Base-by-base conservation (phyloP, 805 yeast species). In the Metschnikowia matae region DNA sequence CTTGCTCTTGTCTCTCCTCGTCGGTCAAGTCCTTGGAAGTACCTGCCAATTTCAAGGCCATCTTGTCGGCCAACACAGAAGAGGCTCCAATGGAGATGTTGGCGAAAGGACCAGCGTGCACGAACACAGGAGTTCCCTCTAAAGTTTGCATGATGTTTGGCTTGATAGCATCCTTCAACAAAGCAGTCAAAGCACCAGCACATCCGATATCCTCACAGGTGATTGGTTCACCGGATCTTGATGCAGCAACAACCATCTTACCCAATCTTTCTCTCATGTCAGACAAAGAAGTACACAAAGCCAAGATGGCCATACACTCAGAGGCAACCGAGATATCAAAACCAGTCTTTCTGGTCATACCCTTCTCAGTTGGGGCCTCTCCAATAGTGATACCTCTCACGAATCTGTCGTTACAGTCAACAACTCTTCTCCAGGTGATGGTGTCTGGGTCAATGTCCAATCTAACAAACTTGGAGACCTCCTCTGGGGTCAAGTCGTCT, bases 31-130 rank as follows among this genome's bases (percentile, higher is more conserved):
- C 72, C n/a, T 79, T 66, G 14, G 79, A 74, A 31, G 83, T 78
- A 68, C 92, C 92, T 40, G 87, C 86, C 54, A 87, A 73, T 67
- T 86, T 86, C 71, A 87, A 74, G n/a, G 91, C 91, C 71, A 87
- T 71, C 65, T 82, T 83, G 67, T 87, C 95, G 52, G 94, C 92
- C 63, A 87, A 76, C 44, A 87, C 86, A 33, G 92, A 86, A 36
- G 89, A 83, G 7, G 95, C 92, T 65, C 95, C 95, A 62, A 87
- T 87, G 36, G 94, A 86, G 56, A 87, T 87, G 67, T 87, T 87
- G 62, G 95, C 95, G 64, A 87, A 87, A 53, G 95, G 95, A 55
- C 95, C 95, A 44, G 94, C 94, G 65, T 87, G 95, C 45, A 87
- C 89, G 61, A 87, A 80, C 17, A 87, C 95, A 23, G 95, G 95